Evolutionary conservation across 441 rosid species (phyloP).

Genomic region (Brassica balearica): DNA sequence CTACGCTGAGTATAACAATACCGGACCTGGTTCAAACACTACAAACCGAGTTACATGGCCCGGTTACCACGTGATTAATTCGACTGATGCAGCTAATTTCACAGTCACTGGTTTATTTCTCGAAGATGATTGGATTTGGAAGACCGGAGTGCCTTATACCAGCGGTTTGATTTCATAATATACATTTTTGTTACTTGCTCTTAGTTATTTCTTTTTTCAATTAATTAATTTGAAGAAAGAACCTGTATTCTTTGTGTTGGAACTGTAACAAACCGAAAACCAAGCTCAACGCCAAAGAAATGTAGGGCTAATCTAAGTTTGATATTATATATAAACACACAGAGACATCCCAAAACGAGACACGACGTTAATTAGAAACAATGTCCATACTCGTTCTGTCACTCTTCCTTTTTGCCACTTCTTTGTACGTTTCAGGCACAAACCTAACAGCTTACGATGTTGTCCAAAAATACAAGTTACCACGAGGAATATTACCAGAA

Average conservation of each 20-base stretch:
- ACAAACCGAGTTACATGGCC: slow-evolving; percentile 63
- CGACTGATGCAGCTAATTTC: slow-evolving; percentile 60
- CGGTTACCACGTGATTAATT: slow-evolving; percentile 56
- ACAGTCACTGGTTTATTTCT: slow-evolving; percentile 57
- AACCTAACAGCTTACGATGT: slow-evolving; percentile 47
- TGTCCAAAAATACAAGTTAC: slow-evolving; percentile 55
- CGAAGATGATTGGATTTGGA: slow-evolving; percentile 72
- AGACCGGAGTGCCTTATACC: slow-evolving; percentile 60
- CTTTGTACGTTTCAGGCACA: slow-evolving; percentile 11
- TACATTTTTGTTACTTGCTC: background rate
- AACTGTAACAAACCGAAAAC: slow-evolving; percentile 12
- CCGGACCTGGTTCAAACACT: slow-evolving; percentile 63
- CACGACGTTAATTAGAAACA: background rate
- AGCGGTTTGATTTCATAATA: slow-evolving; percentile 45
- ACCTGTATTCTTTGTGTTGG: slow-evolving; percentile 15
- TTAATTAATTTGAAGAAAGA: slow-evolving; percentile 8
- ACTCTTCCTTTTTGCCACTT: slow-evolving; percentile 23
- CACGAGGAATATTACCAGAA: slow-evolving; percentile 58
- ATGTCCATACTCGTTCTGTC: slow-evolving; percentile 31
- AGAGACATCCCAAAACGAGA: background rate
- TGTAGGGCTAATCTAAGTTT: slow-evolving; percentile 6
- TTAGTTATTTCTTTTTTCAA: background rate
- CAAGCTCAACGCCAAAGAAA: slow-evolving; percentile 33
- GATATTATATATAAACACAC: background rate
- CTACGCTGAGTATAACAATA: slow-evolving; percentile 69